A percentile compares a stretch with the other conserved stretches of the same genome.
phyloP scores from a whole-genome alignment of 164 flowering plant species.

The Chimonanthus salicifolius region DNA sequence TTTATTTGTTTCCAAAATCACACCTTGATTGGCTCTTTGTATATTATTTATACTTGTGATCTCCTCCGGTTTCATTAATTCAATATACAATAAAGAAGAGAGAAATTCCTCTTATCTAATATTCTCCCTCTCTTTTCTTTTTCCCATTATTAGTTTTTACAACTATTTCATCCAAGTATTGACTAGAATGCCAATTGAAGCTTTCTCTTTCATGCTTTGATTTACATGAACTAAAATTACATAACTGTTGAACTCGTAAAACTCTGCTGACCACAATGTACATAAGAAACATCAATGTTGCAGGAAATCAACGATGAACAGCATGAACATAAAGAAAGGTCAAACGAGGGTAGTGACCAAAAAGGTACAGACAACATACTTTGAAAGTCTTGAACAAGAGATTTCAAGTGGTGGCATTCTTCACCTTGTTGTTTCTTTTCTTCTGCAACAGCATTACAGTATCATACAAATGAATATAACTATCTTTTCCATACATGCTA shows the following conservation, averaged over 20 bases:
- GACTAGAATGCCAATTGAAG: too few relatives aligned
- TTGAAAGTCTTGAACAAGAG: constrained; percentile 71
- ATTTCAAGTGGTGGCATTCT: constrained; percentile 59
- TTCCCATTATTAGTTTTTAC: too few relatives aligned
- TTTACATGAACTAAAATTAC: too few relatives aligned
- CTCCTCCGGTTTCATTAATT: too few relatives aligned
- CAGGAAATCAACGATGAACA: background rate
- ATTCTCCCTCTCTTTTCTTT: too few relatives aligned
- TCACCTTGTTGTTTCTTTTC: constrained; percentile 43
- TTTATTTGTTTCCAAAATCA: too few relatives aligned
- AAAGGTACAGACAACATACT: constrained; percentile 33
- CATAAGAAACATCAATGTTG: background rate
- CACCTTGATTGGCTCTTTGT: too few relatives aligned
- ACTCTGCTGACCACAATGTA: background rate
- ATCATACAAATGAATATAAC: background rate
- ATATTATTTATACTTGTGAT: too few relatives aligned
- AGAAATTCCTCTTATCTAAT: too few relatives aligned
- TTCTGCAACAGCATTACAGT: constrained; percentile 30
- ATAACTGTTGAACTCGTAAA: background rate
- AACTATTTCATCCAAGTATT: too few relatives aligned
- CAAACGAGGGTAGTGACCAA: background rate
- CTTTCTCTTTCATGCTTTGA: too few relatives aligned
- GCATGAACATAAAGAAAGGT: background rate
- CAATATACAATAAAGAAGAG: too few relatives aligned
- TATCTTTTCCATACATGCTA: background rate